A percentile compares a stretch with the other conserved stretches of the same genome.
Evolutionary conservation across 306 rosid genomes (phyloP).

Genomic region (Sindora glabra): DNA sequence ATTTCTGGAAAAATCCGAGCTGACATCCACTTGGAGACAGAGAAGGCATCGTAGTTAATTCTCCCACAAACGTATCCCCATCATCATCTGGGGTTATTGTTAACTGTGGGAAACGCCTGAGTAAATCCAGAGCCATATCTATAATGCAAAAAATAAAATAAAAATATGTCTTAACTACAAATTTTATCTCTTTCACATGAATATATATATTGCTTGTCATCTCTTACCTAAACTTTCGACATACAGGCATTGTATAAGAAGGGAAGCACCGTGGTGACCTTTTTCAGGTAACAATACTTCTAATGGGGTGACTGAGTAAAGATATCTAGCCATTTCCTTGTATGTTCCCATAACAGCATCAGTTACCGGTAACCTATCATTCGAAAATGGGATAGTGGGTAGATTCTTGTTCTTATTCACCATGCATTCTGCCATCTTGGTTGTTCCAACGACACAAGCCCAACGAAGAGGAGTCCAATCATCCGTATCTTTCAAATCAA

Average conservation of each 20-base stretch:
- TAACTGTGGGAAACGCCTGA: neutral
- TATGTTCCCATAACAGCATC: neutral
- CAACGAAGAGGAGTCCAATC: too few relatives aligned
- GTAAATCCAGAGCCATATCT: slow-evolving; percentile 7
- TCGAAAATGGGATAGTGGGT: neutral
- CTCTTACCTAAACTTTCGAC: neutral
- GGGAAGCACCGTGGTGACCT: too few relatives aligned
- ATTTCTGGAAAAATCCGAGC: neutral
- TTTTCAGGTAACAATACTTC: too few relatives aligned
- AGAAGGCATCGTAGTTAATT: neutral
- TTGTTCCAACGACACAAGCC: neutral
- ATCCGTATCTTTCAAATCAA: too few relatives aligned
- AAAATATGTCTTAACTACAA: neutral
- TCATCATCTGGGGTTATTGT: neutral
- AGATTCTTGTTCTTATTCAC: neutral
- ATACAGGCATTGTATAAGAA: too few relatives aligned
- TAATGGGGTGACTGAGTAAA: too few relatives aligned
- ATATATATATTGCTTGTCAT: neutral
- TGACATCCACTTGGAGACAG: neutral
- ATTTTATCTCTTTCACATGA: neutral
- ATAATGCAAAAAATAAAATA: neutral
- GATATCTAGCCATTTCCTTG: neutral
- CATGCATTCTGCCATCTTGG: neutral
- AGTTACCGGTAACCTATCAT: neutral
- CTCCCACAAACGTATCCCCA: neutral